Conservation (phyloP, 257 asterid species). For the Oldenlandia corymbosa region DNA sequence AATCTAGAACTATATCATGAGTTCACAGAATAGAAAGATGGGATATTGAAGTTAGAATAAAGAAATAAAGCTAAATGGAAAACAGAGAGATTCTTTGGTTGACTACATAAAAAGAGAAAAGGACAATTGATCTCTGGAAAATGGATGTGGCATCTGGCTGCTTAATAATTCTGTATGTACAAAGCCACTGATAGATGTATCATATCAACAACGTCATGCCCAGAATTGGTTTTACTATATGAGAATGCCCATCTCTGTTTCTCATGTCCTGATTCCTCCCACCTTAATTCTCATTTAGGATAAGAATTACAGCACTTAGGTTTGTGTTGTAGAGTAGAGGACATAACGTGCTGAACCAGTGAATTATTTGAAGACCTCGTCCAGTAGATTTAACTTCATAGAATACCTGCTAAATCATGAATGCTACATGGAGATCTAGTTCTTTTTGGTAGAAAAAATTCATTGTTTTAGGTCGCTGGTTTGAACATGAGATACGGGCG, state of each 20-base stretch:
- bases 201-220: not conserved
- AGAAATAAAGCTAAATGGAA: not conserved
- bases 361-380: no score
- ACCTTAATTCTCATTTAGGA: not conserved
- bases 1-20: no score
- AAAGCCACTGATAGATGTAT: not conserved
- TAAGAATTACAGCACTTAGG: not conserved
- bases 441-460: not conserved
- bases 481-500: no score
- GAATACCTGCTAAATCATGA: no score
- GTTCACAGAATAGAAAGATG: not conserved
- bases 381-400: no score
- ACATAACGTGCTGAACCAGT: not conserved
- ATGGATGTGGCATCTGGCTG: not conserved
- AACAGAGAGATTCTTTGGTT: no score
- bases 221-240: no score
- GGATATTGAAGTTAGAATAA: not conserved
- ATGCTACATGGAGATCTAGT: not conserved
- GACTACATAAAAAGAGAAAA: no score
- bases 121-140: no score
- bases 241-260: not conserved
- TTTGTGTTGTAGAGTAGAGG: not conserved
- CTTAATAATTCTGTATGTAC: no score
- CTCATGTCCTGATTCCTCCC: not conserved
- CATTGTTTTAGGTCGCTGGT: not conserved